These are phyloP conservation scores for Fusarium palustre DNA, from an alignment of 2,329 filamentous ascomycete species.

Conservation along the genomic window DNA sequence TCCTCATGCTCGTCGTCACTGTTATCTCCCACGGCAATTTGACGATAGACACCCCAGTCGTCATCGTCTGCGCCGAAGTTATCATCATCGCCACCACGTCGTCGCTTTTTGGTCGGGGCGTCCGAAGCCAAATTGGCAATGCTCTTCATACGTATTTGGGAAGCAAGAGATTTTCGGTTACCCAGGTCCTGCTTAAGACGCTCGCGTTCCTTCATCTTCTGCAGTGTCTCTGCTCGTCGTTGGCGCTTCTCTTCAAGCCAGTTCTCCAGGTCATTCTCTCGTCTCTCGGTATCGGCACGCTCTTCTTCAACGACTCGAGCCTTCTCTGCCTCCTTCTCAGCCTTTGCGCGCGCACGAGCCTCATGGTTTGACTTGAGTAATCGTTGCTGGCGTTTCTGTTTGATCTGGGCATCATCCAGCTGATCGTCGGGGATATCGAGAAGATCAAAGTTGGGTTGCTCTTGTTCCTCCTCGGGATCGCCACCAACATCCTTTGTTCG, in stretches of 20 bases:
- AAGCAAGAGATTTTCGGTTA: conserved; percentile 95
- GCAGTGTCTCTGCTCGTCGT: conserved; percentile 75
- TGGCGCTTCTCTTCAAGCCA: conserved; percentile 88
- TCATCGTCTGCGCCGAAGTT: conserved; percentile 97
- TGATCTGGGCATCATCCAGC: conserved; percentile 89
- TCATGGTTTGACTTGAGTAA: conserved; percentile 96
- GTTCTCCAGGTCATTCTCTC: conserved; percentile 83
- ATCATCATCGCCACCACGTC: conserved; percentile 91
- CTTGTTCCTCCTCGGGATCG: conserved; percentile 81
- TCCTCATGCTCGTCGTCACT: conserved; percentile 94
- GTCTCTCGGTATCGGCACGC: conserved; percentile 82
- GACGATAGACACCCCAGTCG: conserved; percentile 97
- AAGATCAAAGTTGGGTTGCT: conserved; percentile 86
- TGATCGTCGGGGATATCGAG: conserved; percentile 92
- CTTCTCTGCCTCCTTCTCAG: conserved; percentile 94
- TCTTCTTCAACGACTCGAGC: conserved; percentile 85
- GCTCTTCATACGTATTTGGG: conserved; percentile 97
- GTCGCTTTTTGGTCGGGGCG: conserved; percentile 82
- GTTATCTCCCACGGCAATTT: conserved; percentile 84
- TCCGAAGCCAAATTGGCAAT: conserved; percentile 96
- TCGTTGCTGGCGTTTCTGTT: conserved; percentile 91
- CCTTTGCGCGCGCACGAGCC: conserved; percentile 91
- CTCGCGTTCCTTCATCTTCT: conserved; percentile 93
- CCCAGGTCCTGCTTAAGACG: conserved; percentile 93
- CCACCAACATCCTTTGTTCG: conserved; percentile 93